Base-by-base conservation (phyloP, 495 filamentous ascomycete species). In the Clavariopsis aquatica region DNA sequence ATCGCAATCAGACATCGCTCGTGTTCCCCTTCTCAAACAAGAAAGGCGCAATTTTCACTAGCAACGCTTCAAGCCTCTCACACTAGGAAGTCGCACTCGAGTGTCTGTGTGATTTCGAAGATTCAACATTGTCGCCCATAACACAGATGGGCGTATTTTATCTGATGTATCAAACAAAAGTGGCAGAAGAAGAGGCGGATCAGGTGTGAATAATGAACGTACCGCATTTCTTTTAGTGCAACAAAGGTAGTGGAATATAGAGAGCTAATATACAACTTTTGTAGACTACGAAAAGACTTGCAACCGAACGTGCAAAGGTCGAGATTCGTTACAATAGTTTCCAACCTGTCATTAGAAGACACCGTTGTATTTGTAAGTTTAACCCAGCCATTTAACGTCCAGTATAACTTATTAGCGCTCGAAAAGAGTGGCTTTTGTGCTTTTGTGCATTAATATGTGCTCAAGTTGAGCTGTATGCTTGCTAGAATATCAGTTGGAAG, bases 91-190 rank as follows among this genome's bases (percentile, higher is more conserved):
- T n/a, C n/a, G n/a, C n/a, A n/a, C n/a, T n/a, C n/a, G n/a, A n/a
- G 54, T 66, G 45, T 27, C 17, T 64, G 22, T 7, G n/a, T 27
- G n/a, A 27, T 4, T 65, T 45, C 12, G 72, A 68, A 19, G 58
- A 22, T 13, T 76, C 9, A 72, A 76, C 46, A 56, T 61, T 28
- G 54, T 76, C 15, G 60, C 73, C 47, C 75, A 90, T 69, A 89
- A 90, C 75, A 87, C 87, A 5, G 87, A 87, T 2, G 84, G 84
- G 27, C 81, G 80, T 8, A 89, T 89, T 74, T 74, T 73, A 51
- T 89, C 88, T 68, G 89, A 87, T 78, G 80, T 81, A 0, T 82
- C 81, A 2, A 58, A 80, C n/a, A 7, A 80, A 86, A 36, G 85
- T 89, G 12, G 85, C 83, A 0, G 84, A 87, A 29, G 79, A 78